Conservation (phyloP, 805 yeast species). For the Wickerhamomyces kurtzmanii region DNA sequence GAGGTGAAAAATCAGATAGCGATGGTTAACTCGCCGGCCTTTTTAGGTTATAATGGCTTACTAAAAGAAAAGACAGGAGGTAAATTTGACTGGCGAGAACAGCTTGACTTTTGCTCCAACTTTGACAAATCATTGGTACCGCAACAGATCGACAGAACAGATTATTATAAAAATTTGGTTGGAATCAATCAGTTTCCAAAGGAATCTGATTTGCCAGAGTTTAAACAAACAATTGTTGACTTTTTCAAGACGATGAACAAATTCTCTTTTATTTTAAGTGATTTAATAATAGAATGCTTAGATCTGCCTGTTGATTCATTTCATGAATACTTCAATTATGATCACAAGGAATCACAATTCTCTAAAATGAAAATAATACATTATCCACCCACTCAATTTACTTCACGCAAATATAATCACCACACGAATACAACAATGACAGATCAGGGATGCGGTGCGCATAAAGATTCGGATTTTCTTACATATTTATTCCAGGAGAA, state of each 20-base stretch:
- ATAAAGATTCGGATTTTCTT: conserved; percentile 27
- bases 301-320: conserved; percentile 19
- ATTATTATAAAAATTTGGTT: conserved; percentile 29
- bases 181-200: conserved; percentile 41
- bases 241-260: conserved; percentile 21
- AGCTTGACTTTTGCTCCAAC: conserved; percentile 31
- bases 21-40: conserved; percentile 32
- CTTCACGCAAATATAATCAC: conserved; percentile 14
- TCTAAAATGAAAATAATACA: conserved; percentile 28
- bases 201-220: conserved; percentile 20
- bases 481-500: conserved; percentile 29
- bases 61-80: conserved; percentile 37
- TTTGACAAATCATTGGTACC: conserved; percentile 24
- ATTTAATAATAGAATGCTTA: conserved; percentile 25
- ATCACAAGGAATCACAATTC: conserved; percentile 20
- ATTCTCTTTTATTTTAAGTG: conserved; percentile 18
- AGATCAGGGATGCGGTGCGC: conserved; percentile 29
- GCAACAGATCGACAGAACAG: conserved; percentile 15
- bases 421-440: conserved; percentile 8
- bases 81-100: conserved; percentile 40
- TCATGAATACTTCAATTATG: conserved; percentile 24
- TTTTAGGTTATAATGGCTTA: conserved; percentile 33
- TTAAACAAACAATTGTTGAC: conserved; percentile 20
- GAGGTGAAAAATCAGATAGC: conserved; percentile 24
- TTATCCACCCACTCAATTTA: conserved; percentile 23